Evolutionary conservation across 371 early-diverging fungal species (phyloP), one percentile per base, ranked within the genome.

Genomic region (Apophysomyces trapeziformis): DNA sequence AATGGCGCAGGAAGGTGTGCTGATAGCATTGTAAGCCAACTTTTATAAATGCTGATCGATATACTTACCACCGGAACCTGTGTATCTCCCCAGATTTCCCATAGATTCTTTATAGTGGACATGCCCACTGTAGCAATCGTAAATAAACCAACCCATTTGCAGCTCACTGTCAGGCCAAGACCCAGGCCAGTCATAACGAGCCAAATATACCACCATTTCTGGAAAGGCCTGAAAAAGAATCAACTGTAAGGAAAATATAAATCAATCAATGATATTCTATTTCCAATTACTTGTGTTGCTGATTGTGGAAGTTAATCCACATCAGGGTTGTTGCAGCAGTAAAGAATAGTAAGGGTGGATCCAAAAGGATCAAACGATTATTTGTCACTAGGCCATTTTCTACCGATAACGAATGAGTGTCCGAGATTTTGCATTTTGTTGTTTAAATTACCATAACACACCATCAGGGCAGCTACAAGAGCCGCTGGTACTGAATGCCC

Each of bases 141-240:
- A 61, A 99, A 95, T 35, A 98, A 76, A 1, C 96, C 99, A 38
- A 96, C 95, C 93, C 95, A 94, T 76, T 97, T 97, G 70, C 91
- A 83, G 73, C 86, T 87, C 5, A 79, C 73, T 5, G 90, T 77
- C 46, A 90, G 78, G 2, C 92, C 95, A 65, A 93, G 65, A 44
- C 87, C 87, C 37, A 90, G 45, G 1, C 95, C 95, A 3, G 94
- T 93, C 47, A 85, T 54, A 5, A 80, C 58, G 39, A 94, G 70
- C 92, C 94, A 95, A 45, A 75, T 64, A 79, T 87, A 90, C 54
- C 54, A 50, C 54, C 54, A 50, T 50, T 50, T 50, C 21, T 50
- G 54, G 21, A 50, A 50, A 18, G 54, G 54, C 21, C 54, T 50
- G 21, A 50, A 41, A 1, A 41, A 11, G 11, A 41, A 11, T 5